These are phyloP conservation scores for Francoa sonchifolia DNA, from an alignment of 441 rosid species.

Conservation along the genomic window DNA sequence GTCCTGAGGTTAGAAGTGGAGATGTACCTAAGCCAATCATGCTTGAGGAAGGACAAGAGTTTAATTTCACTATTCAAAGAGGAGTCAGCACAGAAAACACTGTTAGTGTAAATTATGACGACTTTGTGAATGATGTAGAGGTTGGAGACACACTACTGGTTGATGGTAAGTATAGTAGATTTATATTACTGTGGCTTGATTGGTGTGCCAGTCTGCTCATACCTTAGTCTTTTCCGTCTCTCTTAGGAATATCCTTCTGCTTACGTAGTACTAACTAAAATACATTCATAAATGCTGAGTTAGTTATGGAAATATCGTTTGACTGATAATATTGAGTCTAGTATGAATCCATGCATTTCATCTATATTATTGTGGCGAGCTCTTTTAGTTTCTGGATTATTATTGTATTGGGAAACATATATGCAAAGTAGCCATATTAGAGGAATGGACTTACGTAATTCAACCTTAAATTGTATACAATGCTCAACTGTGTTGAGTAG, in stretches of 20 bases:
- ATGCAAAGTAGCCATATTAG: too few relatives aligned
- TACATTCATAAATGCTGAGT: background rate
- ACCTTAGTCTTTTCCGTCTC: too few relatives aligned
- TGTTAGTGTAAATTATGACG: conserved; percentile 92
- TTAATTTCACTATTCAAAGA: conserved; percentile 75
- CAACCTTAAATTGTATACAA: too few relatives aligned
- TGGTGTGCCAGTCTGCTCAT: background rate
- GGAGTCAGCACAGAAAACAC: conserved; percentile 65
- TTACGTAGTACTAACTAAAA: background rate
- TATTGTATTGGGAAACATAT: too few relatives aligned
- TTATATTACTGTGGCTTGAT: conserved; percentile 1
- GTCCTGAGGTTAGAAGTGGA: conserved; percentile 98
- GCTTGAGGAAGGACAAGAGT: conserved; percentile 74
- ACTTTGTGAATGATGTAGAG: conserved; percentile 79
- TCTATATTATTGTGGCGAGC: too few relatives aligned
- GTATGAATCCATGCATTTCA: too few relatives aligned
- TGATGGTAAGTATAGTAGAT: conserved; percentile 46
- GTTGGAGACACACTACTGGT: conserved; percentile 78
- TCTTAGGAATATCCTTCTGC: too few relatives aligned
- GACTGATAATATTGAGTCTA: too few relatives aligned
- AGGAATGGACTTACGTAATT: too few relatives aligned
- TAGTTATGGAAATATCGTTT: too few relatives aligned
- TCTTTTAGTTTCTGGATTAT: too few relatives aligned
- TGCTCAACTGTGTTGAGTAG: too few relatives aligned
- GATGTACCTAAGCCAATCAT: conserved; percentile 78